These are phyloP conservation scores for Sporothrix inflata DNA, from an alignment of 2,329 filamentous ascomycete species.

Conservation along the genomic window DNA sequence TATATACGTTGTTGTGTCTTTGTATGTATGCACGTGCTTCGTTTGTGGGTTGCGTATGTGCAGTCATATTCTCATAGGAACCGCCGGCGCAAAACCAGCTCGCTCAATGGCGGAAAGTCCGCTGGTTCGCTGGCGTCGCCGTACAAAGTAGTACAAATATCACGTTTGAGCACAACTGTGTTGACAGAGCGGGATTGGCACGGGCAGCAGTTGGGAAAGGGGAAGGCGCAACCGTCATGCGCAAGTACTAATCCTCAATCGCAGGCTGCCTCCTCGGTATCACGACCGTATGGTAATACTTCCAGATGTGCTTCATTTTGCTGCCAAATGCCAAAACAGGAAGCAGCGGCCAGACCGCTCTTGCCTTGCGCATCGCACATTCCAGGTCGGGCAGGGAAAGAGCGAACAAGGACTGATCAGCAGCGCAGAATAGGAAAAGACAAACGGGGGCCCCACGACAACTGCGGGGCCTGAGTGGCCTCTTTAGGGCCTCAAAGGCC, in stretches of 20 bases:
- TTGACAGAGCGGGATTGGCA: neutral
- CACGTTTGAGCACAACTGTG: neutral
- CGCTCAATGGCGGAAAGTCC: neutral
- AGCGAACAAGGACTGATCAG: neutral
- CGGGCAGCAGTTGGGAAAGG: neutral
- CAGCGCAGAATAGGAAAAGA: neutral
- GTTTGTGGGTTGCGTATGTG: neutral
- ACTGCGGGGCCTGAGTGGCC: neutral
- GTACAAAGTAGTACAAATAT: neutral
- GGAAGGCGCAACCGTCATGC: neutral
- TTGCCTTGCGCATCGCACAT: conserved; percentile 2
- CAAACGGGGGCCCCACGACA: neutral
- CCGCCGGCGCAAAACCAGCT: neutral
- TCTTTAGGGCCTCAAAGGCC: neutral
- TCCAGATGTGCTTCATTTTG: neutral
- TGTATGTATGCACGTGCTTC: neutral
- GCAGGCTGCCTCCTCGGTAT: conserved; percentile 10
- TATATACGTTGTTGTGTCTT: neutral
- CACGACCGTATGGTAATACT: conserved; percentile 3
- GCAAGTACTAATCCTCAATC: neutral
- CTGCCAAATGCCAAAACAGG: neutral
- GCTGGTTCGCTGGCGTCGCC: neutral
- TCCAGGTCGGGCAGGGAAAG: neutral
- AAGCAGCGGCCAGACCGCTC: conserved; percentile 11
- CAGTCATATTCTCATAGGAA: neutral